These are phyloP conservation scores for Wallacemonas sp. DNA, from an alignment of 208 protist genomes.

Conservation along the genomic window DNA sequence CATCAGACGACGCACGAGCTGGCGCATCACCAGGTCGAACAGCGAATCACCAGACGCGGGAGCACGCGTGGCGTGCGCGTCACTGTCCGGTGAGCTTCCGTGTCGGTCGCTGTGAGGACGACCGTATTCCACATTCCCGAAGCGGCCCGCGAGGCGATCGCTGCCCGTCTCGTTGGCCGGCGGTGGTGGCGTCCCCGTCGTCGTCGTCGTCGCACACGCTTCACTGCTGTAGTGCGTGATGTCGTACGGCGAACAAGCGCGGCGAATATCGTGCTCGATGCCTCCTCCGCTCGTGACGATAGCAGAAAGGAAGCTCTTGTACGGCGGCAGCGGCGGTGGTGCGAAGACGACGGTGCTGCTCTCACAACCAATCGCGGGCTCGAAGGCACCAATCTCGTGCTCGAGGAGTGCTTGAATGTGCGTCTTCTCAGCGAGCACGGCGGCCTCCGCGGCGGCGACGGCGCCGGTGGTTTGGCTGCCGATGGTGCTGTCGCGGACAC, in stretches of 20 bases:
- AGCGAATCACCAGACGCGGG: too few species aligned
- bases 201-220: background rate
- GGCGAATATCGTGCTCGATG: conserved; percentile 87
- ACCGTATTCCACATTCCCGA: too few species aligned
- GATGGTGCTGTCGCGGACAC: background rate
- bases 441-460: background rate
- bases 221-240: conserved; percentile 46
- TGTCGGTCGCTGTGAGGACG: too few species aligned
- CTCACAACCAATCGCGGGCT: conserved; percentile 8
- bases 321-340: background rate
- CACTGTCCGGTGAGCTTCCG: too few species aligned
- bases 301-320: conserved; percentile 44
- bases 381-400: conserved; percentile 1
- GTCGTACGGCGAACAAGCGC: conserved; percentile 55
- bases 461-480: background rate
- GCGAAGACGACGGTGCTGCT: background rate
- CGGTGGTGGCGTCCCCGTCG: background rate
- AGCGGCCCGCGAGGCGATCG: background rate
- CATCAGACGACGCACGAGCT: conserved; percentile 38
- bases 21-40: conserved; percentile 56
- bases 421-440: background rate
- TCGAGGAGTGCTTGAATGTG: background rate
- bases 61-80: too few species aligned
- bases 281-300: conserved; percentile 85
- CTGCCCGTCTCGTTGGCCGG: conserved; percentile 9